phyloP scores from a whole-genome alignment of 2,329 filamentous ascomycete genomes.

The Stagonosporopsis cucurbitacearum region DNA sequence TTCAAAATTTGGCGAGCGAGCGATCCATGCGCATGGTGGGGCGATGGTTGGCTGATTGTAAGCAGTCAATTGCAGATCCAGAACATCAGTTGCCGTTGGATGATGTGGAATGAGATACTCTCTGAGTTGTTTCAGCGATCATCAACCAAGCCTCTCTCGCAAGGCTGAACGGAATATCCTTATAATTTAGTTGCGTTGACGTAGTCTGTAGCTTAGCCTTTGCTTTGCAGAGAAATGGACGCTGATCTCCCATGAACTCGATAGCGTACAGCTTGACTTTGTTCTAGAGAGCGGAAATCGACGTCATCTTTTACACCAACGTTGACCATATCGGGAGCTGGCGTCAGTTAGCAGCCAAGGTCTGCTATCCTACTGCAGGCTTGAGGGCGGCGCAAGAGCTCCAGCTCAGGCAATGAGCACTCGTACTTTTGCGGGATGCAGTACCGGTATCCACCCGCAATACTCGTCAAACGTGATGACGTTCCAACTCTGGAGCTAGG shows the following conservation, averaged over 20 bases:
- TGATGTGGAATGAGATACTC: not conserved
- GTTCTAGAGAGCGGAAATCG: conserved; percentile 20
- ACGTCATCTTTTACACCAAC: conserved; percentile 22
- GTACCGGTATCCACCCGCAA: conserved; percentile 6
- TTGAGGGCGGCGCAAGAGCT: conserved; percentile 8
- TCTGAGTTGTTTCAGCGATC: not conserved
- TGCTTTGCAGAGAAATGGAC: conserved; percentile 2
- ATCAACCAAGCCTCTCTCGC: not conserved
- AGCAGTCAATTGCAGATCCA: conserved; percentile 12
- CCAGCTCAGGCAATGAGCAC: conserved; percentile 5
- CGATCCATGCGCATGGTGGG: conserved; percentile 11
- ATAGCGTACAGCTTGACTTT: conserved; percentile 19
- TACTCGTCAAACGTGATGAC: conserved; percentile 35
- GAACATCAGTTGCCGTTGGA: conserved; percentile 1
- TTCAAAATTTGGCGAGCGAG: conserved; percentile 14
- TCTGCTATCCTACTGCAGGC: conserved; percentile 1
- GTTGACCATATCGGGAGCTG: not conserved
- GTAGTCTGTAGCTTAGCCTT: conserved; percentile 24
- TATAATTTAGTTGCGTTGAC: conserved; percentile 21
- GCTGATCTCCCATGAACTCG: conserved; percentile 30
- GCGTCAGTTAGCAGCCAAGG: conserved; percentile 12
- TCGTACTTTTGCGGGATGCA: conserved; percentile 6
- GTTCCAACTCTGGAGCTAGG: conserved; percentile 22
- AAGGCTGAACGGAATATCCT: not conserved
- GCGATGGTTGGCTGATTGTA: conserved; percentile 10